Evolutionary conservation across 163 green algal species (phyloP).

Genomic region (Trebouxia gelatinosa): DNA sequence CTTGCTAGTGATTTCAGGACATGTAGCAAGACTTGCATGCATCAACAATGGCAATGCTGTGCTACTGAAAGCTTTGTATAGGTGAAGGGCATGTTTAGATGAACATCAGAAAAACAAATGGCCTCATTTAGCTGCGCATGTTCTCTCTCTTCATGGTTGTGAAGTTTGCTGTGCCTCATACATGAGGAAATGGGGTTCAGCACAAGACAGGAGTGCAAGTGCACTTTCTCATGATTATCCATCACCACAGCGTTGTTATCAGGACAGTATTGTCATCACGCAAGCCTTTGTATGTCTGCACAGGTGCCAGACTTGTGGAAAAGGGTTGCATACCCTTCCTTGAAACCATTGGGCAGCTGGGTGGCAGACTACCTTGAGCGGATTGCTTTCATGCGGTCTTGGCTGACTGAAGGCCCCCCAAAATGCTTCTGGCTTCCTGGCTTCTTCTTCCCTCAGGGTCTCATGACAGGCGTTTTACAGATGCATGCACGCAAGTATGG

Average conservation of each 20-base stretch:
- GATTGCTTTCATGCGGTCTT: conserved; percentile 86
- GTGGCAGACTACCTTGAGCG: conserved; percentile 80
- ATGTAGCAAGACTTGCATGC: too few species aligned
- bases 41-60: too few species aligned
- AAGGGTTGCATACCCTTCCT: conserved; percentile 67
- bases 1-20: too few species aligned
- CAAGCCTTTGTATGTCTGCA: background rate
- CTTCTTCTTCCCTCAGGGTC: conserved; percentile 91
- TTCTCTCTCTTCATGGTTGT: too few species aligned
- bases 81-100: too few species aligned
- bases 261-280: background rate
- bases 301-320: conserved; percentile 74
- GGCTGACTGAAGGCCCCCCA: conserved; percentile 78
- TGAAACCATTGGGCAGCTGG: conserved; percentile 86
- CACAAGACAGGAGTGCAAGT: background rate
- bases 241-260: background rate
- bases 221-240: background rate
- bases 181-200: too few species aligned
- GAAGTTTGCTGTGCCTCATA: too few species aligned
- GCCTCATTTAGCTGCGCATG: too few species aligned
- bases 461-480: conserved; percentile 59
- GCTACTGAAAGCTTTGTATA: too few species aligned
- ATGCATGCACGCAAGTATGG: conserved; percentile 79
- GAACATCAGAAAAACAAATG: too few species aligned
- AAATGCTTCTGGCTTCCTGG: conserved; percentile 89